These are phyloP conservation scores for Friedmanniomyces simplex DNA, from an alignment of 495 filamentous ascomycete species.

Conservation along the genomic window DNA sequence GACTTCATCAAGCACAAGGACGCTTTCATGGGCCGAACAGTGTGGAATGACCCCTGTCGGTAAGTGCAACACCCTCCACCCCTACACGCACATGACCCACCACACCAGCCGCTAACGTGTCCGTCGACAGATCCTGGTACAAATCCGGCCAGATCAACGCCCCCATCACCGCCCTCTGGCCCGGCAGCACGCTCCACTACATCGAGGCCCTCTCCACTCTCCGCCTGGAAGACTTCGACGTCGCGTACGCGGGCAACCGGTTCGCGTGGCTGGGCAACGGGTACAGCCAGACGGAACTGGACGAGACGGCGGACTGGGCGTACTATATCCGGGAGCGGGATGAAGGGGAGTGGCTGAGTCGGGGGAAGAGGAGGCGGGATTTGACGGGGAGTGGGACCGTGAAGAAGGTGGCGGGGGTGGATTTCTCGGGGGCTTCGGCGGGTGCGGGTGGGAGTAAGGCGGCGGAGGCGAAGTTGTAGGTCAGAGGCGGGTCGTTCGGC, in stretches of 20 bases:
- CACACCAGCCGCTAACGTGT: background rate
- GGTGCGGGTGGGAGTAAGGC: too few relatives aligned
- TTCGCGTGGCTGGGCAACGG: slow-evolving; percentile 21
- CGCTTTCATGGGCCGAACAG: slow-evolving; percentile 4
- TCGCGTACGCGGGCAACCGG: slow-evolving; percentile 16
- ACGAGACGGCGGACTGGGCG: slow-evolving; percentile 32
- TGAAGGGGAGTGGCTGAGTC: slow-evolving; percentile 28
- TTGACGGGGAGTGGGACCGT: slow-evolving; percentile 25
- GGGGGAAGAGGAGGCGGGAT: slow-evolving; percentile 24
- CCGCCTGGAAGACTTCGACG: slow-evolving; percentile 17
- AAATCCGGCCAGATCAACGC: slow-evolving; percentile 17
- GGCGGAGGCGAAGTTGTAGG: slow-evolving; percentile 1
- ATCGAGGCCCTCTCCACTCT: slow-evolving; percentile 13
- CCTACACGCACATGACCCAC: too few relatives aligned
- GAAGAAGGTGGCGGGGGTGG: slow-evolving; percentile 10
- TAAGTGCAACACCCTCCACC: too few relatives aligned
- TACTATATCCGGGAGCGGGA: slow-evolving; percentile 35
- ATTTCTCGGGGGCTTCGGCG: slow-evolving; percentile 10
- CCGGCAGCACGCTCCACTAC: slow-evolving; percentile 15
- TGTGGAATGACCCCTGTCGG: slow-evolving; percentile 17
- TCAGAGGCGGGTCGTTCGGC: background rate
- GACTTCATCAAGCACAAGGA: slow-evolving; percentile 17
- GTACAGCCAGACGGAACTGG: slow-evolving; percentile 16
- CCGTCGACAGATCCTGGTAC: slow-evolving; percentile 15
- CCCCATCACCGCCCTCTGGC: slow-evolving; percentile 15